phyloP scores from a whole-genome alignment of 78 protist species.

The Emiliania huxleyi region DNA sequence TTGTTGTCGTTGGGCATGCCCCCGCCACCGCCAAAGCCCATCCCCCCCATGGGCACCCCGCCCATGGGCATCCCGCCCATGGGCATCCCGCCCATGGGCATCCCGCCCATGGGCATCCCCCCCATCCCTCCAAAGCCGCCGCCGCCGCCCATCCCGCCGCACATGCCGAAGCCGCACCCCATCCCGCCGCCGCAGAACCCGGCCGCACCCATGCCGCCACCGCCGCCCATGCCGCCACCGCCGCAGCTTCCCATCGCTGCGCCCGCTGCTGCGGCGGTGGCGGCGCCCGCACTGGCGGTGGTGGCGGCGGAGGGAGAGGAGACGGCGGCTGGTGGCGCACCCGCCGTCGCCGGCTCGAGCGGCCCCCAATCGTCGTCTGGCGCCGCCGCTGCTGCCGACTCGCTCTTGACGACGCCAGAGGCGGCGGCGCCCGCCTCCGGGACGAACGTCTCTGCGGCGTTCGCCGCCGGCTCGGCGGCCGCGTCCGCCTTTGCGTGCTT shows the following conservation, averaged over 20 bases:
- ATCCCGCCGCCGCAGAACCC: neutral
- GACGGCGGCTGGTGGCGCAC: too few relatives aligned
- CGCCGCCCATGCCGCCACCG: neutral
- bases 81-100: neutral
- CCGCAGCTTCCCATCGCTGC: neutral
- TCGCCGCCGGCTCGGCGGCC: too few relatives aligned
- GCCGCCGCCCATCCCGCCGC: neutral
- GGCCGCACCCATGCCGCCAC: neutral
- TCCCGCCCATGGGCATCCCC: neutral
- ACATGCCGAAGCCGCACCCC: too few relatives aligned
- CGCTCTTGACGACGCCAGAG: too few relatives aligned
- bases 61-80: neutral
- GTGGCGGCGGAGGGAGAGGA: too few relatives aligned
- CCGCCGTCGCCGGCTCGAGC: neutral
- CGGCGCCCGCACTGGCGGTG: too few relatives aligned
- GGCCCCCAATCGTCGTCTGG: neutral
- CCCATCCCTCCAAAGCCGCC: neutral
- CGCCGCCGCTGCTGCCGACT: too few relatives aligned
- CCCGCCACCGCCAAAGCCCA: neutral
- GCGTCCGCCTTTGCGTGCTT: neutral
- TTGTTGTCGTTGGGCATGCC: neutral
- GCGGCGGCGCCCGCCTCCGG: too few relatives aligned
- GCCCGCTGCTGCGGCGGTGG: too few relatives aligned
- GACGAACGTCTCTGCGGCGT: too few relatives aligned
- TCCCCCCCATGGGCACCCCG: neutral